phyloP scores from a whole-genome alignment of 768 basidiomycete species.

The Phaeotremella fagi region DNA sequence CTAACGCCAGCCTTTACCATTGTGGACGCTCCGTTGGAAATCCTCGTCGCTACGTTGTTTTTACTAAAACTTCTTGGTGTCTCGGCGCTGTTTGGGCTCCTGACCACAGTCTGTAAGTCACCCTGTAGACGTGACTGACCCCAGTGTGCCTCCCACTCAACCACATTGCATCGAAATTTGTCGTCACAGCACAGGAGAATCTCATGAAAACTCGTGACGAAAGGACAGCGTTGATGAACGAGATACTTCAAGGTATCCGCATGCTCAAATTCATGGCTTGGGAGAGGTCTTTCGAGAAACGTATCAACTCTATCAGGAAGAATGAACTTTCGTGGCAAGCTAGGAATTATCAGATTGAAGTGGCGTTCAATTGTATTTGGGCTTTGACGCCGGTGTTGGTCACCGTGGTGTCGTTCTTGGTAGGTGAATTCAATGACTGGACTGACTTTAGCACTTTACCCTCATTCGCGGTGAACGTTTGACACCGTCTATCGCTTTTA shows the following conservation, averaged over 20 bases:
- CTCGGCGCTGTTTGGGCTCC: constrained; percentile 56
- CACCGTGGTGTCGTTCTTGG: constrained; percentile 55
- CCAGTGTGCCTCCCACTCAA: constrained; percentile 63
- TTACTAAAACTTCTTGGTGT: constrained; percentile 71
- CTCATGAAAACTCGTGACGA: constrained; percentile 90
- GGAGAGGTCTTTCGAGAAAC: constrained; percentile 83
- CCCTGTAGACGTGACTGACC: neutral
- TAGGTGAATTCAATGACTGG: constrained; percentile 8
- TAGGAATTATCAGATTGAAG: constrained; percentile 81
- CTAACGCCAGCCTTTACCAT: constrained; percentile 22
- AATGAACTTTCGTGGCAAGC: constrained; percentile 79
- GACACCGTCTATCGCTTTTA: constrained; percentile 82
- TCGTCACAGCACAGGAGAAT: constrained; percentile 72
- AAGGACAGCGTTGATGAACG: constrained; percentile 86
- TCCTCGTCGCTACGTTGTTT: constrained; percentile 69
- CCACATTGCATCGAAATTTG: constrained; percentile 74
- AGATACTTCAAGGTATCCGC: constrained; percentile 77
- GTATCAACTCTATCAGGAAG: constrained; percentile 66
- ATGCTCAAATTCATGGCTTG: constrained; percentile 97
- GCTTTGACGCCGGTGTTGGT: constrained; percentile 55
- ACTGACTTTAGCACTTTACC: constrained; percentile 55
- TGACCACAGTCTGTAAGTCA: constrained; percentile 59
- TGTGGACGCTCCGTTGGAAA: constrained; percentile 48
- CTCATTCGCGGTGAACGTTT: constrained; percentile 64
- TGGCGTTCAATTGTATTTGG: constrained; percentile 54